Base-by-base conservation (phyloP, 768 basidiomycete species). In the Imleria badia region DNA sequence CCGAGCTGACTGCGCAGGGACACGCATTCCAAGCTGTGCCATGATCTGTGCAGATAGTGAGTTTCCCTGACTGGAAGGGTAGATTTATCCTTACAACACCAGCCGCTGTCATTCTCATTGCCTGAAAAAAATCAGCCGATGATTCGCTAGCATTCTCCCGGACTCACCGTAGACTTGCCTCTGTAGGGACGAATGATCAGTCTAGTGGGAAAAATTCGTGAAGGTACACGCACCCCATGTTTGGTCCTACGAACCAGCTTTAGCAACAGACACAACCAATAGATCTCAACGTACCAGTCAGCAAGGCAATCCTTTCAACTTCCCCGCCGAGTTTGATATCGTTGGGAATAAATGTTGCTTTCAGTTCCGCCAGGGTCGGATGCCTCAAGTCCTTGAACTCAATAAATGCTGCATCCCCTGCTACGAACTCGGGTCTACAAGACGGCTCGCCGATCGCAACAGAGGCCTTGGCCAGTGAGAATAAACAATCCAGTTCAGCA, bases 21-120 rank as follows among this genome's bases (percentile, higher is more conserved):
- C 93, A 42, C 87, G 81, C 91, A 97, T 98, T 20, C 97, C 97
- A 15, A 98, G 78, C 67, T 95, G 94, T 5, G 94, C 93, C 89
- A 97, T 90, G 56, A 92, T 90, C 83, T 88, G 49, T 40, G 23
- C 19, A 2, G 34, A 47, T 8, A 23, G 34, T 65, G 31, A 62
- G 49, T 45, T 50, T 20, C 22, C 41, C 54, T 35, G 35, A 19
- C 12, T 19, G 1, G 0, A 20, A 4, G 19, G 23, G 56, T 52
- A 26, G 48, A 47, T 33, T 9, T 31, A 29, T 49, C 64, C 86
- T 51, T 70, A 91, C 88, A 55, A 98, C 85, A 19, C 92, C 96
- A 1, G 89, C 83, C 19, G 95, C 94, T 14, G 96, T 96, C 95
- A 97, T 98, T 42, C 97, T 85, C 85, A 97, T 92, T 4, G 84